Evolutionary conservation across 805 yeast species (phyloP).

Genomic region (Kazachstania viticola): DNA sequence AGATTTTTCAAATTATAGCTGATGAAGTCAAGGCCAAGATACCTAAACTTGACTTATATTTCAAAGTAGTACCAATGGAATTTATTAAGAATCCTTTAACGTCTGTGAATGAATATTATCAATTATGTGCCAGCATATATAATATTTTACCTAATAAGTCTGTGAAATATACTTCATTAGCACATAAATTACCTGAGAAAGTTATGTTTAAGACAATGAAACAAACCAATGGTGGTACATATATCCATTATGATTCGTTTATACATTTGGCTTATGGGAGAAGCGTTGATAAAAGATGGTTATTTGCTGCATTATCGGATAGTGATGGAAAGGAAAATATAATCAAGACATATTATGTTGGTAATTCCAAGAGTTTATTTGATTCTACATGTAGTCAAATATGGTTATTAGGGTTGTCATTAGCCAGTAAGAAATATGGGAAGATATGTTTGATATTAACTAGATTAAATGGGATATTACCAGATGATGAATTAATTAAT

Average conservation of each 20-base stretch:
- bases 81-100: conserved; percentile 28
- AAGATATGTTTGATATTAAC: conserved; percentile 53
- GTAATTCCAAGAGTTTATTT: conserved; percentile 28
- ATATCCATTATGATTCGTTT: conserved; percentile 44
- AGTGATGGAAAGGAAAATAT: conserved; percentile 57
- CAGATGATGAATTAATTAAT: conserved; percentile 71
- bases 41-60: conserved; percentile 18
- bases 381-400: conserved; percentile 54
- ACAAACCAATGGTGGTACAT: conserved; percentile 11
- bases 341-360: conserved; percentile 53
- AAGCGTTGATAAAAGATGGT: conserved; percentile 73
- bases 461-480: conserved; percentile 58
- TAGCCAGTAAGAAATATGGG: conserved; percentile 35
- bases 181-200: conserved; percentile 32
- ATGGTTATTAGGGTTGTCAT: conserved; percentile 44
- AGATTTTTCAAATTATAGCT: conserved; percentile 38
- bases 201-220: conserved; percentile 35
- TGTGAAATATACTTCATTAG: conserved; percentile 28
- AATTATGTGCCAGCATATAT: conserved; percentile 43
- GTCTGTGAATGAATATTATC: conserved; percentile 25
- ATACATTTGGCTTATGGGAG: conserved; percentile 81
- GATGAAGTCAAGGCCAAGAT: conserved; percentile 22
- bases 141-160: conserved; percentile 34
- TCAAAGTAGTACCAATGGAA: conserved; percentile 34
- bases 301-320: conserved; percentile 82